These are phyloP conservation scores for Anthracocystis setariae DNA, from an alignment of 1,284 basidiomycete species.

Conservation along the genomic window DNA sequence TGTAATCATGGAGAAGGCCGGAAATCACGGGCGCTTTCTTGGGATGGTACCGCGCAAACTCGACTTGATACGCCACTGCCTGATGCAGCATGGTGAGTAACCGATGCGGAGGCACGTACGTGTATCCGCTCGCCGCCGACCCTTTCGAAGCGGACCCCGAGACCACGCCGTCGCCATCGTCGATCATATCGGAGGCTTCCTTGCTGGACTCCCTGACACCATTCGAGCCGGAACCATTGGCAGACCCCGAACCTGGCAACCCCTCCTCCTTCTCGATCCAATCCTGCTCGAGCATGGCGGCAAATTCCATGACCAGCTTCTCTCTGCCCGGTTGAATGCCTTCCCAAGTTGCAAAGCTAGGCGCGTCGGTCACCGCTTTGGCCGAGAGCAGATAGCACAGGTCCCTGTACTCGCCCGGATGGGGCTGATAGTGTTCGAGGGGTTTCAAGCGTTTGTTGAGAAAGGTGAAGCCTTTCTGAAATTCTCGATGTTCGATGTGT, in stretches of 20 bases:
- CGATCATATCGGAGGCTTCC: slow-evolving; percentile 26
- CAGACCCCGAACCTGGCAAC: slow-evolving; percentile 26
- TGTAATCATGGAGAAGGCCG: slow-evolving; percentile 60
- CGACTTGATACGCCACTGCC: slow-evolving; percentile 70
- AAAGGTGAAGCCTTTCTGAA: slow-evolving; percentile 70
- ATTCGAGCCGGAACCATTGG: background rate
- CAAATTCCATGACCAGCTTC: slow-evolving; percentile 68
- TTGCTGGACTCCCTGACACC: slow-evolving; percentile 3
- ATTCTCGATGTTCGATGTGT: slow-evolving; percentile 70
- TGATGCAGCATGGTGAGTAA: slow-evolving; percentile 69
- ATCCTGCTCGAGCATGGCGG: slow-evolving; percentile 60
- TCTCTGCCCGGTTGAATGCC: slow-evolving; percentile 69
- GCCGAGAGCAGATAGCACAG: slow-evolving; percentile 70
- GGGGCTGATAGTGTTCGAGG: slow-evolving; percentile 71
- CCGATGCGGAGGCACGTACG: slow-evolving; percentile 69
- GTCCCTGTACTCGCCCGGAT: slow-evolving; percentile 70
- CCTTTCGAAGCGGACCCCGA: slow-evolving; percentile 10
- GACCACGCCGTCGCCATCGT: slow-evolving; percentile 29
- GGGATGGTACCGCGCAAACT: slow-evolving; percentile 65
- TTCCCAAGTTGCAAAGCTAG: slow-evolving; percentile 70
- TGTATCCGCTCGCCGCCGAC: slow-evolving; percentile 22
- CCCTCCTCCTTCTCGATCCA: slow-evolving; percentile 53
- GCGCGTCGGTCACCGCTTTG: slow-evolving; percentile 70
- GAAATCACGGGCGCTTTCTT: slow-evolving; percentile 65
- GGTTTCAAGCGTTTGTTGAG: slow-evolving; percentile 71